These are phyloP conservation scores for Arthonia radiata DNA, from an alignment of 495 filamentous ascomycete genomes.

Conservation along the genomic window DNA sequence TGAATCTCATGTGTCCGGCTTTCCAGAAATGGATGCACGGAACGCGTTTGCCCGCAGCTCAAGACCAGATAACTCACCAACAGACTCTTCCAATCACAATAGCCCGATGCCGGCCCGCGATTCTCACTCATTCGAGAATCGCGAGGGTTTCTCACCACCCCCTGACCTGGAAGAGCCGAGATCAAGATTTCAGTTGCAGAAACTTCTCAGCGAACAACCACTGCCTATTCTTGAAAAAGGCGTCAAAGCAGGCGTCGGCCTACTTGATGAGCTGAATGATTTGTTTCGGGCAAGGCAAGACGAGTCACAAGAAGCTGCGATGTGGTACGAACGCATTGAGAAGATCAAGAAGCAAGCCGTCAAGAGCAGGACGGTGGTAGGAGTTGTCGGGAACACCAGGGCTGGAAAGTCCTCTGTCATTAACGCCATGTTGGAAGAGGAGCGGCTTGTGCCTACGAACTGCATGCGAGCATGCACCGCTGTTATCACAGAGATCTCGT, in stretches of 20 bases:
- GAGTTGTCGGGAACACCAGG: slow-evolving; percentile 33
- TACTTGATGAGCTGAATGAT: slow-evolving; percentile 13
- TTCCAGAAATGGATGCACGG: too few species aligned
- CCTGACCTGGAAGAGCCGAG: too few species aligned
- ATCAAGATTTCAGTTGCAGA: neutral
- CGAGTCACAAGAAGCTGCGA: slow-evolving; percentile 8
- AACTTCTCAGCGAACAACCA: neutral
- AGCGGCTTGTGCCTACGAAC: slow-evolving; percentile 25
- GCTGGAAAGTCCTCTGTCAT: slow-evolving; percentile 36
- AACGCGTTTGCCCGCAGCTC: too few species aligned
- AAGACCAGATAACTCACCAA: too few species aligned
- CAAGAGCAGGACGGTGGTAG: slow-evolving; percentile 21
- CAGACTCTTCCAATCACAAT: too few species aligned
- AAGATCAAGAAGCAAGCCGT: slow-evolving; percentile 15
- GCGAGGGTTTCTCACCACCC: too few species aligned
- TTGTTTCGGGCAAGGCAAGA: slow-evolving; percentile 5
- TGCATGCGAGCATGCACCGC: slow-evolving; percentile 43
- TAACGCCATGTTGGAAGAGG: slow-evolving; percentile 32
- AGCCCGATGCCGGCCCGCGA: too few species aligned
- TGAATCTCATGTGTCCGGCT: too few species aligned
- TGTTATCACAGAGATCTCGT: slow-evolving; percentile 39
- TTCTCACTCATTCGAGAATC: too few species aligned
- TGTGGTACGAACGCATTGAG: slow-evolving; percentile 21
- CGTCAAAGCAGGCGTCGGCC: slow-evolving; percentile 12
- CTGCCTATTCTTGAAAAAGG: slow-evolving; percentile 14